Evolutionary conservation across 441 rosid genomes (phyloP), one percentile per base, ranked within the genome.

Genomic region (Populus hybrid): DNA sequence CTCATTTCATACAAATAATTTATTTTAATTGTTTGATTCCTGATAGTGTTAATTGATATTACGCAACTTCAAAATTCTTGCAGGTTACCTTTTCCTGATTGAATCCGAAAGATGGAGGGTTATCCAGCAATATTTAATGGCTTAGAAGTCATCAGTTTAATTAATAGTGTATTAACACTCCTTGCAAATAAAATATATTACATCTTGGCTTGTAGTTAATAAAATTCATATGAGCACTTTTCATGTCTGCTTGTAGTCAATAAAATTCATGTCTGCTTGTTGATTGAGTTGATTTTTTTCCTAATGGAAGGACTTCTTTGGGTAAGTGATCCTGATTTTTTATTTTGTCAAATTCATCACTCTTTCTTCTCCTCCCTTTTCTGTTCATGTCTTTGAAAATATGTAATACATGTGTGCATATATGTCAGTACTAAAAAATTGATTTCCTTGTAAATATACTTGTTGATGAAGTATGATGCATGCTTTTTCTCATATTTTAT

Each of bases 1-100:
- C 18, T 35, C 24, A 10, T 23, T 40, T 5, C 70, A 7, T 70
- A 11, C 42, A 32, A 11, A 23, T 3, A 8, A 5, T 54, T 2
- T 54, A 14, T 18, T 54, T 54, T 18, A 14, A 54, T 6, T 18
- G n/a, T 54, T 0, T 16, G 21, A 18, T 18, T 54, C 61, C 61
- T 16, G 61, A 54, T 0, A 54, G 6, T 54, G 21, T 54, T 54
- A 18, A 54, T 54, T 54, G 18, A 16, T 54, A 54, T 18, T 16
- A 54, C 6, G 8, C 2, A 54, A 16, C 61, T 54, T 16, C 61
- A 35, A 70, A 64, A 40, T 36, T n/a, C 57, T 64, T 81, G 84
- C 82, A 85, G 87, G 80, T 76, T 85, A 65, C 75, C 87, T 10
- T 73, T 73, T 30, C 76, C 82, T 11, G 28, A 79, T 59, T 78